Base-by-base conservation (phyloP, 805 yeast species). In the Candida broadrunensis region DNA sequence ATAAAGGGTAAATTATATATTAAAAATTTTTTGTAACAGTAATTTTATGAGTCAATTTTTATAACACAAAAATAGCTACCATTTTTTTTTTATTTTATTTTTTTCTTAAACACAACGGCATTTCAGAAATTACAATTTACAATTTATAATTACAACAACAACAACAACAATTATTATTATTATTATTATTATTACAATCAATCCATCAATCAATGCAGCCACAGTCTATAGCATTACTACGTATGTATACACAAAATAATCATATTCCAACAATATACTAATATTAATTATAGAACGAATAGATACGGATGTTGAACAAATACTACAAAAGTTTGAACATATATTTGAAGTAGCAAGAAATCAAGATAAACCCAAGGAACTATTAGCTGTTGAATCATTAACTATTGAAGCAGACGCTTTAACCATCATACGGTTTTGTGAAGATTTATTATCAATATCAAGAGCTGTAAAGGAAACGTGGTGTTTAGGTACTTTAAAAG, bases 381-480 rank as follows among this genome's bases (percentile, higher is more conserved):
- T 65, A 18, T 47, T 69, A 26, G 74, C 81, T 0, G 73, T 77
- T n/a, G 83, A 78, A 46, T 70, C 78, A 25, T 58, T 79, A 15
- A 78, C 78, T 14, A 74, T 79, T 19, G 82, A 78, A 48, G 65
- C 77, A 16, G 75, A 76, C 47, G 71, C 81, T 0, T 60, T 74
- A 39, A 65, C 72, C 1, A 76, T 78, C 2, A 67, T 78, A 8
- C 58, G 81, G 39, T 59, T 77, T 13, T 70, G 79, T 32, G 80
- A 78, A 46, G 83, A 79, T 42, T 57, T 79, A 29, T 55, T 79
- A 12, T 53, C 70, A 1, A 65, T 78, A 2, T 74, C 81, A 1
- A 55, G 78, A 33, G 65, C 68, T 1, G 55, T 79, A 35, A 73
- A 74, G 48, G 83, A 78, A 52, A 67, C 74, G 3, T 79, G 83